phyloP scores from a whole-genome alignment of 345 rosid species.

The Chamaenerion angustifolium region DNA sequence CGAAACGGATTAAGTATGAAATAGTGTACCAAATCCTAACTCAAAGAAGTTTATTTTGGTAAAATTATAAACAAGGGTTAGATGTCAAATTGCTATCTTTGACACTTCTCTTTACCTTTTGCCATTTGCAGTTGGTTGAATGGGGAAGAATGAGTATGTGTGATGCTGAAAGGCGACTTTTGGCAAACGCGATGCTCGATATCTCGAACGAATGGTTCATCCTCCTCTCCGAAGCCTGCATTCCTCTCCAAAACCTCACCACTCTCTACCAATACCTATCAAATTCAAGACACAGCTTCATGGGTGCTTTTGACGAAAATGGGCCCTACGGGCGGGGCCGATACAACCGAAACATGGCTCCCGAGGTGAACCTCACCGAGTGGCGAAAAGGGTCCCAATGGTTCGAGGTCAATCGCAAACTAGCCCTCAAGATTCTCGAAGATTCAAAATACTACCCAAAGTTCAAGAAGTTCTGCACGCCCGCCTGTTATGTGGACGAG shows the following conservation, averaged over 20 bases:
- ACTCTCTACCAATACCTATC: slow-evolving; percentile 48
- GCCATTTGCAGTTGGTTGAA: slow-evolving; percentile 37
- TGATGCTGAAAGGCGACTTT: slow-evolving; percentile 84
- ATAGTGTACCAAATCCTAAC: no score
- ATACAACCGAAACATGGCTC: slow-evolving; percentile 42
- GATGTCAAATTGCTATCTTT: not conserved
- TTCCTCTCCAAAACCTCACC: slow-evolving; percentile 65
- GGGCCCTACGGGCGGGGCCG: slow-evolving; percentile 82
- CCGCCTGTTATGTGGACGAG: slow-evolving; percentile 76
- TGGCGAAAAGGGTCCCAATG: slow-evolving; percentile 98
- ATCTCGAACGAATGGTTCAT: slow-evolving; percentile 81
- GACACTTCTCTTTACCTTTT: not conserved
- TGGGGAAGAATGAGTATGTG: slow-evolving; percentile 98
- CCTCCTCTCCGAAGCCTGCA: slow-evolving; percentile 79
- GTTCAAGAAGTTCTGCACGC: slow-evolving; percentile 57
- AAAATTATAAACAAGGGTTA: no score
- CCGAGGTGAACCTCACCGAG: slow-evolving; percentile 51
- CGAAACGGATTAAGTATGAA: no score
- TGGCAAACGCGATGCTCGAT: slow-evolving; percentile 82
- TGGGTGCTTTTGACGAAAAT: slow-evolving; percentile 65
- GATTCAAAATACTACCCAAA: slow-evolving; percentile 63
- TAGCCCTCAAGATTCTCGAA: slow-evolving; percentile 47
- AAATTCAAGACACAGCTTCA: slow-evolving; percentile 50
- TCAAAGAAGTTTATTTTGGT: no score
- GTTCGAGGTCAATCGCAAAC: slow-evolving; percentile 63